A percentile compares a stretch with the other conserved stretches of the same genome.
Evolutionary conservation across 2,329 filamentous ascomycete species (phyloP).

Genomic region (Xylariaceae sp.): DNA sequence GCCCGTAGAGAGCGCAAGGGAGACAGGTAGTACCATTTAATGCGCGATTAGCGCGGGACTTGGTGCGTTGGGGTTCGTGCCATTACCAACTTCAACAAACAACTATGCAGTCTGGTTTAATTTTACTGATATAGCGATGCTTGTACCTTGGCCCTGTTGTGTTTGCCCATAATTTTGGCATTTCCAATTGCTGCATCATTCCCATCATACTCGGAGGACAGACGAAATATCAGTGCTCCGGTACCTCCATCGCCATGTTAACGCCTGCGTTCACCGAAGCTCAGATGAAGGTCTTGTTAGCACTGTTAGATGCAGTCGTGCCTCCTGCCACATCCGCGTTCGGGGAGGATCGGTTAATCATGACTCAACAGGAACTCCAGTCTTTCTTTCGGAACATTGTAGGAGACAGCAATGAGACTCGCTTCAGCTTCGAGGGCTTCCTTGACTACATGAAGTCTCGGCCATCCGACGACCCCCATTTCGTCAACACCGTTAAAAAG

Average conservation of each 20-base stretch:
- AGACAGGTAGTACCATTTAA: too few species aligned
- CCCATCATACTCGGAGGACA: too few species aligned
- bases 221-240: too few species aligned
- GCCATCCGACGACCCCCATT: constrained; percentile 4
- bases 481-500: constrained; percentile 1
- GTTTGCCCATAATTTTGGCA: too few species aligned
- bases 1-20: too few species aligned
- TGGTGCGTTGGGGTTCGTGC: too few species aligned
- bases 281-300: constrained; percentile 2
- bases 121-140: too few species aligned
- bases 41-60: too few species aligned
- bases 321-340: constrained; percentile 7
- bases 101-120: too few species aligned
- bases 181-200: too few species aligned
- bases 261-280: not conserved
- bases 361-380: constrained; percentile 3
- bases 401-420: not conserved
- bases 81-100: too few species aligned
- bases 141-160: too few species aligned
- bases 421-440: constrained; percentile 5
- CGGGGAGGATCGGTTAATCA: not conserved
- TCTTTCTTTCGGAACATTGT: not conserved
- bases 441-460: constrained; percentile 2
- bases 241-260: not conserved
- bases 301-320: constrained; percentile 15